phyloP scores from a whole-genome alignment of 2,329 filamentous ascomycete genomes.

The Aspergillus proliferans region DNA sequence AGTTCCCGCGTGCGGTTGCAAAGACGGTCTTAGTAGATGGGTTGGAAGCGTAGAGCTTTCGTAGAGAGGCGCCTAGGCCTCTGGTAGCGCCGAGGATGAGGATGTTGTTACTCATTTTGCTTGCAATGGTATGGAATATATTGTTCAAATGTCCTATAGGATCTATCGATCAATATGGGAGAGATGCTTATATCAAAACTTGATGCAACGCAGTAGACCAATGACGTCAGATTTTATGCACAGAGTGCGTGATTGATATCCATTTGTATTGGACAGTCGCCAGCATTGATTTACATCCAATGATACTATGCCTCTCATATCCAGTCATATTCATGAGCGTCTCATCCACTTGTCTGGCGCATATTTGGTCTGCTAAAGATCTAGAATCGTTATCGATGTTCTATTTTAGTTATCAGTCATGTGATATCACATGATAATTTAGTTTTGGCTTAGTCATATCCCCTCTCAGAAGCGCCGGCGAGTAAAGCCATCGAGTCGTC shows the following conservation, averaged over 20 bases:
- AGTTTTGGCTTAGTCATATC: slow-evolving; percentile 4
- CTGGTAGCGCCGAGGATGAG: slow-evolving; percentile 64
- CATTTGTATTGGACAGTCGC: not conserved
- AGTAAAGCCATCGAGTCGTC: too few species aligned
- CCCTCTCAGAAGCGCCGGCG: not conserved
- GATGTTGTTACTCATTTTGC: slow-evolving; percentile 33
- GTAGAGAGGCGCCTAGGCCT: slow-evolving; percentile 59
- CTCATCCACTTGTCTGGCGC: not conserved
- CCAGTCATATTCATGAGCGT: not conserved
- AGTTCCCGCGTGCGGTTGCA: slow-evolving; percentile 51
- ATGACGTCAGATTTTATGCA: slow-evolving; percentile 13
- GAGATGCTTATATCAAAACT: not conserved
- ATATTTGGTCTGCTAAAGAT: not conserved
- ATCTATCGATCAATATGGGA: too few species aligned
- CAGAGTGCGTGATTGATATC: too few species aligned
- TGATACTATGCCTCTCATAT: not conserved
- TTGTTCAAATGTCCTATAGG: not conserved
- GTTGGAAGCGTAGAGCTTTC: slow-evolving; percentile 51
- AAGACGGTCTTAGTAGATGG: slow-evolving; percentile 46
- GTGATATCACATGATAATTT: not conserved
- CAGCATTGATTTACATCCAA: not conserved
- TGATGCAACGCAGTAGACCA: slow-evolving; percentile 9
- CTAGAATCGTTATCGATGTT: not conserved
- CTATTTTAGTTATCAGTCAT: not conserved
- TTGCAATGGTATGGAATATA: not conserved